Percentiles rank a stretch among this genome's conserved stretches.
Evolutionary conservation across 345 rosid genomes (phyloP).

Genomic region (Durio zibethinus): DNA sequence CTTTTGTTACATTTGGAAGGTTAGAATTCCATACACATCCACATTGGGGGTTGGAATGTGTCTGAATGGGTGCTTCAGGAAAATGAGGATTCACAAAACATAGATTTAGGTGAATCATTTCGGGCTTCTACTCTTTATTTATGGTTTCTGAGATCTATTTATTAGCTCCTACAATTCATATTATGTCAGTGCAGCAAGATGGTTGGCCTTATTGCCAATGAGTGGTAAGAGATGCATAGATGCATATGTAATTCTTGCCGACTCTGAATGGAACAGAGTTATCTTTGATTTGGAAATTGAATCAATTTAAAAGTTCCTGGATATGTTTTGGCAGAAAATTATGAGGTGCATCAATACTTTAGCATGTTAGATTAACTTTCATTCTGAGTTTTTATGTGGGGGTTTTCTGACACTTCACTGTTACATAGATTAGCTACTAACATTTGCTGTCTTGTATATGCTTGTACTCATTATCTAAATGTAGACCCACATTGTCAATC

Average conservation of each 20-base stretch:
- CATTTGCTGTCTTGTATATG: not conserved
- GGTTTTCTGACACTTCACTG: not conserved
- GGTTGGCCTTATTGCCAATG: not conserved
- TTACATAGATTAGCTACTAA: not conserved
- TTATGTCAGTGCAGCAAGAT: not conserved
- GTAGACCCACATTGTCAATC: not conserved
- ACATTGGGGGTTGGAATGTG: not conserved
- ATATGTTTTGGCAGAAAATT: not conserved
- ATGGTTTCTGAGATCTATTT: not conserved
- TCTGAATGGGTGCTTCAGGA: not conserved
- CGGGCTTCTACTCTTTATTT: not conserved
- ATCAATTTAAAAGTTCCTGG: not conserved
- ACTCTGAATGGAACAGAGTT: not conserved
- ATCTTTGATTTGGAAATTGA: not conserved
- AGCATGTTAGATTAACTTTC: not conserved
- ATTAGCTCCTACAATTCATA: not conserved
- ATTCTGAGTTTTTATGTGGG: not conserved
- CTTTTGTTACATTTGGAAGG: not conserved
- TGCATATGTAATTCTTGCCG: not conserved
- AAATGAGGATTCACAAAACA: not conserved
- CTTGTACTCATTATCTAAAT: not conserved
- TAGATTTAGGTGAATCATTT: not conserved
- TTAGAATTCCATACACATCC: not conserved
- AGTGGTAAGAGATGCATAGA: not conserved
- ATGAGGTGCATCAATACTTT: not conserved